A percentile compares a stretch with the other conserved stretches of the same genome.
phyloP scores from a whole-genome alignment of 306 rosid species.

The Acacia confusa region DNA sequence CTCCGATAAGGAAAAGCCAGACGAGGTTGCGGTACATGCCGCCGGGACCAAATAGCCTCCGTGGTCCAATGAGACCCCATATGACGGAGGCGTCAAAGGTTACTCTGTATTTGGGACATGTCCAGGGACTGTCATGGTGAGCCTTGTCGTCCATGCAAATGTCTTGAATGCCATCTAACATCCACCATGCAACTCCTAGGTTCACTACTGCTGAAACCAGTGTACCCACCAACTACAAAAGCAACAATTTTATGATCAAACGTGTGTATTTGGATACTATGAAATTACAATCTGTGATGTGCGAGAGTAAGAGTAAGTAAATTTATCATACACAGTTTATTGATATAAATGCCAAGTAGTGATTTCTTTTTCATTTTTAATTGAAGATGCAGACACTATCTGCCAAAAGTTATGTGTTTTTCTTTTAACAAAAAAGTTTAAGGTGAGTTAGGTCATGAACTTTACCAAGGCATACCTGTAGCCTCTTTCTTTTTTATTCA shows the following conservation, averaged over 20 bases:
- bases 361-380: not conserved
- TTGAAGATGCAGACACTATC: no score
- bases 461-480: no score
- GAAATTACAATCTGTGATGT: not conserved
- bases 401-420: no score
- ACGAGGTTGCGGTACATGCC: constrained; percentile 86
- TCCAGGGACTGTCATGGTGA: constrained; percentile 90
- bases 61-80: constrained; percentile 96
- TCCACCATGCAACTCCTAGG: constrained; percentile 99
- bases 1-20: constrained; percentile 90
- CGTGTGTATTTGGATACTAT: not conserved
- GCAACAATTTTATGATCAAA: not conserved
- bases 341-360: not conserved
- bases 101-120: constrained; percentile 93
- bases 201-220: constrained; percentile 72
- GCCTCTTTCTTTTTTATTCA: no score
- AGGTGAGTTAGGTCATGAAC: no score
- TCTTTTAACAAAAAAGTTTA: no score
- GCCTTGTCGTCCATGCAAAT: constrained; percentile 68
- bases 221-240: constrained; percentile 83
- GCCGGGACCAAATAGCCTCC: constrained; percentile 79
- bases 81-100: constrained; percentile 95
- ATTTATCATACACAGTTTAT: no score
- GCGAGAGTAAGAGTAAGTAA: not conserved
- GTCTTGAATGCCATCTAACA: constrained; percentile 75